Evolutionary conservation across 352 stramenopile species (phyloP).

Genomic region (Saprolegnia diclina): DNA sequence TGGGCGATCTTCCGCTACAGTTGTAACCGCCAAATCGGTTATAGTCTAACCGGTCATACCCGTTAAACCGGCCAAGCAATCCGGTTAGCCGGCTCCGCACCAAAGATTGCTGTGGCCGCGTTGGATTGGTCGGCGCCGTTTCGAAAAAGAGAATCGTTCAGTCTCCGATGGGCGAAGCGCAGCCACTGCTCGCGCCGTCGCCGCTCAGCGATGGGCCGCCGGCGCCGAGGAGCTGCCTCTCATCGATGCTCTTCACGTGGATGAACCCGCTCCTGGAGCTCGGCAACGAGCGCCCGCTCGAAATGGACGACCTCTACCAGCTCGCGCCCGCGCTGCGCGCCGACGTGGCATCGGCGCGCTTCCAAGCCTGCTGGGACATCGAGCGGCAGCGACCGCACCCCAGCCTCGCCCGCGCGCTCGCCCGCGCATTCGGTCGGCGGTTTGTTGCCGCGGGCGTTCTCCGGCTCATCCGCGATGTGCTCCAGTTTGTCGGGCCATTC

Average conservation of each 20-base stretch:
- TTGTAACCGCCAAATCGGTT: background rate
- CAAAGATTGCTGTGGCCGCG: no score
- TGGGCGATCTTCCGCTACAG: background rate
- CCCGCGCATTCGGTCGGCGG: constrained; percentile 48
- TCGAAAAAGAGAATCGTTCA: background rate
- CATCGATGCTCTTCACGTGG: constrained; percentile 78
- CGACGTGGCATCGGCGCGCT: constrained; percentile 37
- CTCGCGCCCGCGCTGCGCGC: constrained; percentile 66
- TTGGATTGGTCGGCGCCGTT: background rate
- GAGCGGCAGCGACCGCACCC: background rate
- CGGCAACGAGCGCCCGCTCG: constrained; percentile 64
- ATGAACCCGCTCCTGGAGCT: constrained; percentile 80
- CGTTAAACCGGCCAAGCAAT: background rate
- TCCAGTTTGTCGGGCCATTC: constrained; percentile 25
- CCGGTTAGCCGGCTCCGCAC: no score
- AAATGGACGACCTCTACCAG: constrained; percentile 78
- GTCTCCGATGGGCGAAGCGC: background rate
- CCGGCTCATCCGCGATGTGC: constrained; percentile 4
- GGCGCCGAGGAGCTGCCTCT: constrained; percentile 44
- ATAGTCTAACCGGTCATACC: background rate
- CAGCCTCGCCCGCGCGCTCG: constrained; percentile 65
- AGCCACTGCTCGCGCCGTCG: background rate
- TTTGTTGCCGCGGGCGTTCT: constrained; percentile 26
- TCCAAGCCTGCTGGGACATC: constrained; percentile 41
- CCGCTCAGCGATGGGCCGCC: constrained; percentile 29